Percentiles rank a stretch among this genome's conserved stretches.
Evolutionary conservation across 1,139 yeast species (phyloP).

Genomic region (Ogataea hybrid): DNA sequence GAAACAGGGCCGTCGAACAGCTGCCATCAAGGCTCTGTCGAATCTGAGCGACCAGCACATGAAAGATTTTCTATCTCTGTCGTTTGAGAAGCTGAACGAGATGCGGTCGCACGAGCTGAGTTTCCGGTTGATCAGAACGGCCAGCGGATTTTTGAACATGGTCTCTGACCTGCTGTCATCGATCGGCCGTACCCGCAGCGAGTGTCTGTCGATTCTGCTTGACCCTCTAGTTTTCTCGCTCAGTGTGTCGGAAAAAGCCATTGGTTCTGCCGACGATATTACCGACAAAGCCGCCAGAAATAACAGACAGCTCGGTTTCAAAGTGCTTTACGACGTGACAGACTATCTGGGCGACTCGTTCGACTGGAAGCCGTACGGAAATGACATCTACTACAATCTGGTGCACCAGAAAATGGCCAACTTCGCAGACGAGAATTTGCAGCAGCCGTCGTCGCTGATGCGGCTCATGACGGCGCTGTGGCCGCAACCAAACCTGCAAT

Average conservation of each 20-base stretch:
- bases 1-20: slow-evolving; percentile 70
- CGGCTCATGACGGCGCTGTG: slow-evolving; percentile 68
- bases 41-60: slow-evolving; percentile 57
- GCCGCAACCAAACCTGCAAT: slow-evolving; percentile 44
- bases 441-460: slow-evolving; percentile 78
- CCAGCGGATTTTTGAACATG: slow-evolving; percentile 71
- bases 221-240: slow-evolving; percentile 61
- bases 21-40: slow-evolving; percentile 71
- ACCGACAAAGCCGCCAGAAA: slow-evolving; percentile 48
- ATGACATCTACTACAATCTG: slow-evolving; percentile 49
- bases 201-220: slow-evolving; percentile 50
- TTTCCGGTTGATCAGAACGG: slow-evolving; percentile 44
- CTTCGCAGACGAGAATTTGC: slow-evolving; percentile 76
- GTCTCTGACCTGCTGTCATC: slow-evolving; percentile 60
- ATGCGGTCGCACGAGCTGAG: slow-evolving; percentile 27
- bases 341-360: slow-evolving; percentile 41
- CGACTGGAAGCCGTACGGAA: slow-evolving; percentile 58
- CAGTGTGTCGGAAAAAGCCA: slow-evolving; percentile 50
- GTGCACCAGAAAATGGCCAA: slow-evolving; percentile 63
- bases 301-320: slow-evolving; percentile 61
- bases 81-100: slow-evolving; percentile 49
- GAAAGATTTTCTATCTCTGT: slow-evolving; percentile 57
- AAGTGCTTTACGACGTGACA: slow-evolving; percentile 52
- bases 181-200: slow-evolving; percentile 58
- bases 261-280: slow-evolving; percentile 34